Evolutionary conservation across 2,329 filamentous ascomycete genomes (phyloP).

Genomic region (Monilinia laxa): DNA sequence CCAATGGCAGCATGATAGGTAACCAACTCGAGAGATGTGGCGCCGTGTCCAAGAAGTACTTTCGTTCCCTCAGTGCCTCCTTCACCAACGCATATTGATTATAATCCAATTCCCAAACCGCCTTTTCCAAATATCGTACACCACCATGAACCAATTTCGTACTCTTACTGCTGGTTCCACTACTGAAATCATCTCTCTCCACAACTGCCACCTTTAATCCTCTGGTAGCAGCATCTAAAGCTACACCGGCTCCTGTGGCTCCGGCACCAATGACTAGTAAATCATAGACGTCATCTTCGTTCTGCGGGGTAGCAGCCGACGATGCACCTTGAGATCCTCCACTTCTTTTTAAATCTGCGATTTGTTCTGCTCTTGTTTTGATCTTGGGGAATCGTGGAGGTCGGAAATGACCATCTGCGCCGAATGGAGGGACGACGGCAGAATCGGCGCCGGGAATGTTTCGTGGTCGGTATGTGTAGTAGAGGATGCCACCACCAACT

Average conservation of each 20-base stretch:
- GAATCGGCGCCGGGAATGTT: conserved; percentile 70
- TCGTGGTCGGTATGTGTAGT: conserved; percentile 63
- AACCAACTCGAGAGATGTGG: conserved; percentile 73
- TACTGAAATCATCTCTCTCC: conserved; percentile 71
- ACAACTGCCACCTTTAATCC: conserved; percentile 70
- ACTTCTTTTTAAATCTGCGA: conserved; percentile 51
- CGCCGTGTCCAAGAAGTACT: conserved; percentile 73
- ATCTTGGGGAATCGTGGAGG: conserved; percentile 52
- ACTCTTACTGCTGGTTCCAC: conserved; percentile 72
- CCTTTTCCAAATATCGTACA: conserved; percentile 73
- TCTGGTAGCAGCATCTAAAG: conserved; percentile 68
- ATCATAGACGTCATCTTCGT: conserved; percentile 58
- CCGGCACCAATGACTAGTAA: conserved; percentile 69
- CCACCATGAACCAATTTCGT: conserved; percentile 77
- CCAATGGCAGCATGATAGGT: conserved; percentile 72
- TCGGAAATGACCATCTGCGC: conserved; percentile 65
- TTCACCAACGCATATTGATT: conserved; percentile 69
- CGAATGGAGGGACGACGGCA: conserved; percentile 67
- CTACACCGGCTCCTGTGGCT: conserved; percentile 69
- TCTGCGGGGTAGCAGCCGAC: conserved; percentile 37
- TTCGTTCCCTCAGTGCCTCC: conserved; percentile 71
- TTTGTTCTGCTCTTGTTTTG: conserved; percentile 51
- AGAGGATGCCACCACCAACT: conserved; percentile 50
- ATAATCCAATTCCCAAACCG: conserved; percentile 73
- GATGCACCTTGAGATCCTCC: conserved; percentile 47